Percentiles rank a stretch among this genome's conserved stretches.
Evolutionary conservation across 441 rosid species (phyloP).

Genomic region (Manihot esculenta): DNA sequence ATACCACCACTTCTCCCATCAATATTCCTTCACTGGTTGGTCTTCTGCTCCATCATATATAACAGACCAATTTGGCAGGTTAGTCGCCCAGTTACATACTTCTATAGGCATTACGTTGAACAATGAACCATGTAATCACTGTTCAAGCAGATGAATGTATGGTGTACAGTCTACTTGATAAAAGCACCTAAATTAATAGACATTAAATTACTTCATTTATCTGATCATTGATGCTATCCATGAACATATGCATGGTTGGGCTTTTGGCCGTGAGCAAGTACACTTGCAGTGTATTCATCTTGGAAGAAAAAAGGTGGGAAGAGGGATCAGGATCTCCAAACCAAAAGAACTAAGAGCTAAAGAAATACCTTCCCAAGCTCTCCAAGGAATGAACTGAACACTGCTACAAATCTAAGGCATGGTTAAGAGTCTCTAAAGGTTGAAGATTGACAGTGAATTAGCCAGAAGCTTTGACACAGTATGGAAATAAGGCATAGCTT

Average conservation of each 20-base stretch:
- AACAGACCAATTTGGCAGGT: background rate
- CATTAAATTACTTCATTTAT: background rate
- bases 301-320: background rate
- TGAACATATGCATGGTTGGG: background rate
- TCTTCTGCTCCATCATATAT: background rate
- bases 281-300: background rate
- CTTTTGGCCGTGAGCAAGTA: background rate
- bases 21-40: background rate
- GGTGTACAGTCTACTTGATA: background rate
- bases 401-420: constrained; percentile 71
- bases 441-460: background rate
- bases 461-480: background rate
- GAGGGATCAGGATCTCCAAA: constrained; percentile 5
- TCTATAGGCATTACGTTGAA: background rate
- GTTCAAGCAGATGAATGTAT: background rate
- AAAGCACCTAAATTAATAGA: background rate
- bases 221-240: background rate
- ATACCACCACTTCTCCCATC: background rate
- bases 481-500: constrained; percentile 1
- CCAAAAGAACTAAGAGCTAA: constrained; percentile 2
- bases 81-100: background rate
- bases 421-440: constrained; percentile 41
- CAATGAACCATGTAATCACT: background rate
- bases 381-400: constrained; percentile 92
- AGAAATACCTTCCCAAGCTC: constrained; percentile 86